Base-by-base conservation (phyloP, 768 basidiomycete species). In the Ramaria sp. region DNA sequence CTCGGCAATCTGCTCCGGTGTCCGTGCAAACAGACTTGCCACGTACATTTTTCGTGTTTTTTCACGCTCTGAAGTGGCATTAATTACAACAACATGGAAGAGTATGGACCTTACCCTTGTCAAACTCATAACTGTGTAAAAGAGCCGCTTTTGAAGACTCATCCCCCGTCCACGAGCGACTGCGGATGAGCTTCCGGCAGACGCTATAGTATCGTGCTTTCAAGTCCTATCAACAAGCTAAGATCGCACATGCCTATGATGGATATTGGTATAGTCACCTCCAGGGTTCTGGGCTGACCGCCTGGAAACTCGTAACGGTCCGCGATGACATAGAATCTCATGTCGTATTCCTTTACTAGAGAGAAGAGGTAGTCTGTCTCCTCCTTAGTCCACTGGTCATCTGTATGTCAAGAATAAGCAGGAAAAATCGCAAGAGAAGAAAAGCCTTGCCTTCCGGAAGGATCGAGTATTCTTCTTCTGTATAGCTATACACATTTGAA, bases 191-290 rank as follows among this genome's bases (percentile, higher is more conserved):
- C 58, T 87, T 88, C 27, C 96, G 78, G 65, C 92, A 94, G 16
- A 94, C 84, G 48, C 85, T 82, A 66, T 87, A 97, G 63, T 98
- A 98, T 27, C 96, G 77, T 60, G 92, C 89, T 71, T 97, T 98
- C 60, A 98, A 68, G 58, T 96, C 94, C 90, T 93, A 61, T 6
- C 58, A 50, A 8, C 25, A 15, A 5, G 30, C 27, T 30, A 58
- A 28, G 8, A 37, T 13, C 50, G 37, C 8, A 16, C 24, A 15
- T 43, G 5, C 50, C 8, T 24, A 36, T 32, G 28, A 43, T 42
- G 45, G 16, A 22, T 47, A 22, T n/a, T 28, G 1, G 30, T 16
- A 6, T 2, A 63, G 72, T 54, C 57, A 88, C 92, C 75, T 94
- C 92, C 51, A 92, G 71, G n/a, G 74, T 72, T 20, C 83, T 78